These are phyloP conservation scores for Plasmodium yoelii DNA, from an alignment of 169 alveolate species.

Conservation along the genomic window DNA sequence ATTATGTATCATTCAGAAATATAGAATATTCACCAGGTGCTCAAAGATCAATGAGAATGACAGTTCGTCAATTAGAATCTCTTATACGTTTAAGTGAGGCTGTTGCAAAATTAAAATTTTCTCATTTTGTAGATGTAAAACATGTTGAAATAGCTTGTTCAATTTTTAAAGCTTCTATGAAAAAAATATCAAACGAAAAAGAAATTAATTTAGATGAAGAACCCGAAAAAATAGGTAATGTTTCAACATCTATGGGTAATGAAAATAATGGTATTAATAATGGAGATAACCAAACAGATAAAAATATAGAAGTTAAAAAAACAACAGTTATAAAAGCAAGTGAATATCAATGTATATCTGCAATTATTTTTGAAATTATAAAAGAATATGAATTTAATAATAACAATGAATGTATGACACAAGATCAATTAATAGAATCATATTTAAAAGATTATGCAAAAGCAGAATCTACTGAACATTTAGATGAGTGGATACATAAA, in stretches of 20 bases:
- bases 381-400: slow-evolving; percentile 81
- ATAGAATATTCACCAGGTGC: slow-evolving; percentile 90
- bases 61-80: slow-evolving; percentile 97
- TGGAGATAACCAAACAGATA: slow-evolving; percentile 7
- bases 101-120: slow-evolving; percentile 94
- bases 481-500: slow-evolving; percentile 83
- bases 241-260: slow-evolving; percentile 7
- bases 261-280: slow-evolving; percentile 12
- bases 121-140: slow-evolving; percentile 89
- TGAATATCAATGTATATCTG: slow-evolving; percentile 82
- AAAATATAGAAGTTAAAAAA: slow-evolving; percentile 27
- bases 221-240: slow-evolving; percentile 21
- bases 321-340: slow-evolving; percentile 73
- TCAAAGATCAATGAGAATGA: slow-evolving; percentile 93
- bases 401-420: slow-evolving; percentile 76
- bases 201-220: slow-evolving; percentile 77
- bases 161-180: slow-evolving; percentile 90
- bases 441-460: slow-evolving; percentile 80
- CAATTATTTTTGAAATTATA: slow-evolving; percentile 83
- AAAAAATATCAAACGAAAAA: slow-evolving; percentile 82
- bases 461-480: slow-evolving; percentile 83
- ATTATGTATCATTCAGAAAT: slow-evolving; percentile 93
- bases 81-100: slow-evolving; percentile 96
- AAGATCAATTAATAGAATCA: slow-evolving; percentile 83
- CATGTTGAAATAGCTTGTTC: slow-evolving; percentile 96